Conservation (phyloP, 129 eudicot species). For the Lactuca saligna region DNA sequence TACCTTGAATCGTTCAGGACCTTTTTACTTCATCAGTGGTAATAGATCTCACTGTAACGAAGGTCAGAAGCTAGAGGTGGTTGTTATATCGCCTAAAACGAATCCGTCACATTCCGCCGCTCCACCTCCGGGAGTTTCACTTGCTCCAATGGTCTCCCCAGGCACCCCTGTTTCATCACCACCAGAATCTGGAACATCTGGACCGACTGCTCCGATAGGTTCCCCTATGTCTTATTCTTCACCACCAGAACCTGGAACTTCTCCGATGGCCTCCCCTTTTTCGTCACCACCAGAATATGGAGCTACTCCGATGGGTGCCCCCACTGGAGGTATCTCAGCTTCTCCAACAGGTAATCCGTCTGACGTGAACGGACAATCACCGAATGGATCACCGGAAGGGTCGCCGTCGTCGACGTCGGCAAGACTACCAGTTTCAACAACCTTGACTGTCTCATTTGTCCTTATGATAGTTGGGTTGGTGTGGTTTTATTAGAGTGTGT, state of each 20-base stretch:
- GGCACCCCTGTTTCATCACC: neutral
- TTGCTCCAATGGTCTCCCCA: neutral
- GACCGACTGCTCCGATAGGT: neutral
- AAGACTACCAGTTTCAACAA: neutral
- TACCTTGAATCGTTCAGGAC: slow-evolving; percentile 57
- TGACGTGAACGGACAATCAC: slow-evolving; percentile 21
- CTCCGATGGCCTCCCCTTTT: slow-evolving; percentile 14
- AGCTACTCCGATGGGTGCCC: slow-evolving; percentile 6
- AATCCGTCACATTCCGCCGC: slow-evolving; percentile 18
- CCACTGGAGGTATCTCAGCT: slow-evolving; percentile 10
- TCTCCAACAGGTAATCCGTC: slow-evolving; percentile 26
- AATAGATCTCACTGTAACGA: slow-evolving; percentile 52
- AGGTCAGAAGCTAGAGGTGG: slow-evolving; percentile 60
- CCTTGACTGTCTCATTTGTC: slow-evolving; percentile 6
- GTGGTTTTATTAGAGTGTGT: slow-evolving; percentile 11
- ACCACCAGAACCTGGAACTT: neutral
- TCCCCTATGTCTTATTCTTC: neutral
- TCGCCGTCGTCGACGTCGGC: slow-evolving; percentile 6
- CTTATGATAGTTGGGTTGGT: slow-evolving; percentile 11
- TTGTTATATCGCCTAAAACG: slow-evolving; percentile 48
- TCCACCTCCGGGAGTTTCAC: slow-evolving; percentile 21
- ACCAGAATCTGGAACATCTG: slow-evolving; percentile 8
- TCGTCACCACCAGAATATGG: slow-evolving; percentile 14
- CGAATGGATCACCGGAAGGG: slow-evolving; percentile 11
- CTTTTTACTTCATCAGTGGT: slow-evolving; percentile 77